Base-by-base conservation (phyloP, 2,329 filamentous ascomycete genomes). In the Graphilbum fragrans region DNA sequence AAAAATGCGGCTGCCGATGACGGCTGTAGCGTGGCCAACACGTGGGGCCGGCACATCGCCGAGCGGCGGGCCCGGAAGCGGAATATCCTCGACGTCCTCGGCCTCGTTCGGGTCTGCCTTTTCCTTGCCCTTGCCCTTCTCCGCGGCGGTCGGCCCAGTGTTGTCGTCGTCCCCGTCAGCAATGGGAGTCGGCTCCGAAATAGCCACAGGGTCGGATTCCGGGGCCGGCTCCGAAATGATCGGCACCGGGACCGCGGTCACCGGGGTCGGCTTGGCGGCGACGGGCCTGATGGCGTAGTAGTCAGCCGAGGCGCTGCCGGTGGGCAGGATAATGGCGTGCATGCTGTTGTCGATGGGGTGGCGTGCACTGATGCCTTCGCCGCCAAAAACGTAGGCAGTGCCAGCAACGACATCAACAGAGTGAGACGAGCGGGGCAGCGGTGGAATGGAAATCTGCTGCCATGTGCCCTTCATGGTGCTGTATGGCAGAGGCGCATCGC, bases 361-460 rank as follows among this genome's bases (percentile, higher is more conserved):
- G 32, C 77, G 67, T 2, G 76, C 69, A 20, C 35, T 38, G 43
- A 79, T 59, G 38, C 42, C 42, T 57, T 92, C 85, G 49, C 86
- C 86, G 45, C 86, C 86, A 54, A 87, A 93, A 52, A 93, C 51
- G 52, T 67, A 68, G 35, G 72, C 69, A n/a, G 64, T 67, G 14
- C 69, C 63, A 36, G 62, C 64, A 19, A 80, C 59, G 33, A 81
- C 65, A 35, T 83, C 71, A 50, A 87, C 57, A 3, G 74, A 72
- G 54, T 92, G 85, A 1, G 84, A 87, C 2, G 85, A 90, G 41
- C 84, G 78, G 32, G 76, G 74, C 8, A 87, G 67, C 1, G 65
- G 49, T 3, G 72, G 67, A 27, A 73, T 54, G 33, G 66, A 55
- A 51, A 81, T 65, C 50, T 69, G 71, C 52, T 77, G 67, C 76